Evolutionary conservation across 768 basidiomycete genomes (phyloP).

Genomic region (Rossbeevera mucosa): DNA sequence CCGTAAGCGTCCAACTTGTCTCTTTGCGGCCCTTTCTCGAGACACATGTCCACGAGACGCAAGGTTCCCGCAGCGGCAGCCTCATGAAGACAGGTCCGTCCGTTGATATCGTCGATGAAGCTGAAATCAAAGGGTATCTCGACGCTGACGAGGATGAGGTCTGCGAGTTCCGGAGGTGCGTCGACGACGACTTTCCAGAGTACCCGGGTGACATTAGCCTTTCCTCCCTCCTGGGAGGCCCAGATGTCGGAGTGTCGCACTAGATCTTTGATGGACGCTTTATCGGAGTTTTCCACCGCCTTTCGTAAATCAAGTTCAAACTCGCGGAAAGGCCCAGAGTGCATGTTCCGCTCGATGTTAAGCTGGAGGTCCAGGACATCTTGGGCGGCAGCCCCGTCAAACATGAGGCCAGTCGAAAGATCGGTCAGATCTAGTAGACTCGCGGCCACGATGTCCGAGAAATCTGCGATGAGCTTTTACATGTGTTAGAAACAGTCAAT

Average conservation of each 20-base stretch:
- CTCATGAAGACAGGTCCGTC: conserved; percentile 89
- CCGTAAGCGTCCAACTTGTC: conserved; percentile 85
- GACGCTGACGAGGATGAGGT: conserved; percentile 67
- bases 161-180: conserved; percentile 65
- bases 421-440: conserved; percentile 78
- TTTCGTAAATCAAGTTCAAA: conserved; percentile 83
- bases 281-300: conserved; percentile 62
- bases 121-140: conserved; percentile 76
- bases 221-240: conserved; percentile 54
- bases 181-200: conserved; percentile 90
- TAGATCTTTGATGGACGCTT: conserved; percentile 60
- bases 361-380: conserved; percentile 75
- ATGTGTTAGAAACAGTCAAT: conserved; percentile 8
- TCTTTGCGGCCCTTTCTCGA: conserved; percentile 64
- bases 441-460: conserved; percentile 87
- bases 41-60: conserved; percentile 75
- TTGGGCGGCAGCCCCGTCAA: conserved; percentile 73
- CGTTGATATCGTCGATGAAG: conserved; percentile 96
- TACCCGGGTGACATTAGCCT: conserved; percentile 78
- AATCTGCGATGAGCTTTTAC: conserved; percentile 82
- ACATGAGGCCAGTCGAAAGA: conserved; percentile 66
- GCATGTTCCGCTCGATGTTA: conserved; percentile 52
- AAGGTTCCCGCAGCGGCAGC: conserved; percentile 82
- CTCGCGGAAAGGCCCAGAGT: conserved; percentile 76
- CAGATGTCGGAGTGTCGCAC: conserved; percentile 67